Evolutionary conservation across 805 yeast genomes (phyloP), one percentile per base, ranked within the genome.

Genomic region (Barnettozyma salicaria): DNA sequence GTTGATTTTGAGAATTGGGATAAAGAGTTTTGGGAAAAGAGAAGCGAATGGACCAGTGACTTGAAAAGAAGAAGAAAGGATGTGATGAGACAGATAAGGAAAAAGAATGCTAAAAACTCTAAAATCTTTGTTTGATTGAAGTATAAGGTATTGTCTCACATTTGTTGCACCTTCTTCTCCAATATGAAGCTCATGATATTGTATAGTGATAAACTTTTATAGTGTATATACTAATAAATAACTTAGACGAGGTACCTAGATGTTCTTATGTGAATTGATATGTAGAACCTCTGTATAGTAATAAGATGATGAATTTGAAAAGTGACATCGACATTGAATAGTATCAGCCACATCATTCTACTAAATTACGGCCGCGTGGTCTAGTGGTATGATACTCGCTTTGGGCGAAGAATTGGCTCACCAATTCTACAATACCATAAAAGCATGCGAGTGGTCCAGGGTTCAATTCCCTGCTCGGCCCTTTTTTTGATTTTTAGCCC

Each of bases 41-140:
- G 97, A 59, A 89, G 90, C 27, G 84, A 78, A 36, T 70, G 88
- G 68, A 78, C 80, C 43, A 73, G 83, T 43, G 85, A 79, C 37
- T 75, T 89, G 58, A 80, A 81, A 53, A 71, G 80, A 48, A 70
- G 84, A 42, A 77, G 78, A 54, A 73, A 90, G 60, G 97, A 89
- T 50, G 84, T 74, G 5, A 33, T 72, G 35, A 71, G 88, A 48
- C 76, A 70, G 44, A 51, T 68, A 48, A 74, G 71, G 48, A 80
- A 78, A 49, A 56, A 49, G 47, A 45, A 59, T 38, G 53, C 58
- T 2, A 51, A 51, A 39, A 49, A 34, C 31, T 44, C 53, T 2
- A 43, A 47, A 26, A 41, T 43, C 1, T 43, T 44, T 40, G 43
- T 53, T 45, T 50, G 34, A 28, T 13, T 20, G n/a, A 19, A 7